Evolutionary conservation across 257 asterid genomes (phyloP).

Genomic region (Lycium ferocissimum): DNA sequence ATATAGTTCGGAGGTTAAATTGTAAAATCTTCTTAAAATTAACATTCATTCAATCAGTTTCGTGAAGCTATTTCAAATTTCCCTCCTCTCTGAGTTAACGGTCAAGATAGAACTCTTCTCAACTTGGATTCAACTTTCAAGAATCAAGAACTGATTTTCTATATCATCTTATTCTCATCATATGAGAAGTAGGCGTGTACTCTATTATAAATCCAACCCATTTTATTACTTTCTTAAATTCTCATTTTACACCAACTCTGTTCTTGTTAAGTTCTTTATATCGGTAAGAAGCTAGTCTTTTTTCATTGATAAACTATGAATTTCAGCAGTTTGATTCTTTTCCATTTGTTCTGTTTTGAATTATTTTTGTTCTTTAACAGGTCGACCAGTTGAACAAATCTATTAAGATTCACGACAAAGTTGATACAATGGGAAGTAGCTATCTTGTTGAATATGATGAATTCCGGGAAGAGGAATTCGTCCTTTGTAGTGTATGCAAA

Average conservation of each 20-base stretch:
- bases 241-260: not conserved
- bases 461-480: not conserved
- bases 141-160: not conserved
- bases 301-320: not conserved
- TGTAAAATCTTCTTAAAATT: not conserved
- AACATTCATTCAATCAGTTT: not conserved
- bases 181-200: not conserved
- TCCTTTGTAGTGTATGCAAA: not conserved
- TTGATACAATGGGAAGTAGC: not conserved
- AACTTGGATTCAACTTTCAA: not conserved
- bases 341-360: not conserved
- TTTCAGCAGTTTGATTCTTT: not conserved
- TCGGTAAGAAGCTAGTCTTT: not conserved
- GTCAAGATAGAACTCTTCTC: not conserved
- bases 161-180: not conserved
- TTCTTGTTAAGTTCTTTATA: not conserved
- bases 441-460: not conserved
- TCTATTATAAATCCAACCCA: not conserved
- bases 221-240: not conserved
- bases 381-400: not conserved
- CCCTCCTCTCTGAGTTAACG: not conserved
- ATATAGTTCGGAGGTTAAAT: not conserved
- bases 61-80: slow-evolving; percentile 1
- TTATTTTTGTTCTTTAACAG: not conserved
- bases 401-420: not conserved